Base-by-base conservation (phyloP, 1,139 yeast species). In the Candida sojae region DNA sequence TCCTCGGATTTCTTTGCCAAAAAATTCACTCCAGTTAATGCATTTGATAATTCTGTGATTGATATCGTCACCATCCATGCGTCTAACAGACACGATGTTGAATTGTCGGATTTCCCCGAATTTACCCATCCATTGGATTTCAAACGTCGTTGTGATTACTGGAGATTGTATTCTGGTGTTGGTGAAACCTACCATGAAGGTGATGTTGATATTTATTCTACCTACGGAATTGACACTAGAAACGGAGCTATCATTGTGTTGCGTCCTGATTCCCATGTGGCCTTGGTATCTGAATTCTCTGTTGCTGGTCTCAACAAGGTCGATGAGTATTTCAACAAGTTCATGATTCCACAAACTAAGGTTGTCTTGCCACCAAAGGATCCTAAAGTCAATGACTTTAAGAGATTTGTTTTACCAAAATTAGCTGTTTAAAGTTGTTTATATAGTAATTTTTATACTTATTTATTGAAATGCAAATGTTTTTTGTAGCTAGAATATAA, bases 241-340 rank as follows among this genome's bases (percentile, higher is more conserved):
- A 50, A 48, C 10, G 68, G 70, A 12, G 60, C 62, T 9, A 45
- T 67, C 28, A 44, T 64, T 23, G 64, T 68, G 25, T 51, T 65
- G 17, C 54, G 73, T 35, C 73, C 73, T 10, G 73, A 68, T 53
- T 70, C 71, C 2, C 65, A 67, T 44, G 64, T 66, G 25, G 58
- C 69, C 6, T 35, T 50, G 13, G 64, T 63, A 13, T 51, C 60
- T 12, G 56, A 54, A 17, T 53, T 52, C 41, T 44, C 36, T 25
- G 42, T 42, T 26, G 46, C 46, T 6, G 66, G 66, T 32, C 54
- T 60, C 39, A 43, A 53, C 10, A 51, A 55, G 31, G 53, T 64
- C 42, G 58, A 53, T 31, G 33, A 44, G 6, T 64, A 60, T 50
- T 64, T 64, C 52, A 50, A 54, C 17, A 40, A 45, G 5, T 55